Percentiles rank a stretch among this genome's conserved stretches.
phyloP scores from a whole-genome alignment of 225 moss, liverwort and hornwort genomes.

The Anthoceros angustus region DNA sequence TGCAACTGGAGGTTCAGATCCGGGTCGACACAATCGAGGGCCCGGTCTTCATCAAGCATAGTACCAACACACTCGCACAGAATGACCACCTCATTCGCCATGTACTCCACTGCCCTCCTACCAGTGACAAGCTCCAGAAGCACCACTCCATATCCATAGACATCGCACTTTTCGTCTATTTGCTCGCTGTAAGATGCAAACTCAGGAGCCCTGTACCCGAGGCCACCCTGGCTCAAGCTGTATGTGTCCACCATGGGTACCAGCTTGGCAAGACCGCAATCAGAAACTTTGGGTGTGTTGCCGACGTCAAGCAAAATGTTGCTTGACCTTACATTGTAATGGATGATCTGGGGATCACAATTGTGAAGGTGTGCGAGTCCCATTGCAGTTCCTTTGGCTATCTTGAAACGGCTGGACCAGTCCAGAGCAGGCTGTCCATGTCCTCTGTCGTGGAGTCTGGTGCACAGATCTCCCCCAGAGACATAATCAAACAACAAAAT shows the following conservation, averaged over 20 bases:
- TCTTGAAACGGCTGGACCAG: neutral
- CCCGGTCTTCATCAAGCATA: neutral
- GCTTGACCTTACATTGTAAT: conserved; percentile 1
- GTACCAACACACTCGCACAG: neutral
- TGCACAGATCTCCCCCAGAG: neutral
- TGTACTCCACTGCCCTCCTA: neutral
- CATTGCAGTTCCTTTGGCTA: neutral
- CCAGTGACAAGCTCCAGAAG: conserved; percentile 7
- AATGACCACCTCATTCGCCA: neutral
- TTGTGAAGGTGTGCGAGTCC: conserved; percentile 24
- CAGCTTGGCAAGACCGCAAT: conserved; percentile 3
- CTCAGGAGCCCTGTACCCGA: neutral
- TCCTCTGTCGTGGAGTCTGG: neutral
- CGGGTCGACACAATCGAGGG: neutral
- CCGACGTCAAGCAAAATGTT: conserved; percentile 9
- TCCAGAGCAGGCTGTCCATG: neutral
- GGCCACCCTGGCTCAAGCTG: neutral
- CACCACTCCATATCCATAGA: conserved; percentile 5
- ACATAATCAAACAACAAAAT: neutral
- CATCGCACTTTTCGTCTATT: conserved; percentile 6
- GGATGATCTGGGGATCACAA: conserved; percentile 5
- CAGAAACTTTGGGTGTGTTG: conserved; percentile 6
- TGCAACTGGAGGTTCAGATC: neutral
- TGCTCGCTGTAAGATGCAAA: conserved; percentile 1
- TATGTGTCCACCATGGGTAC: conserved; percentile 1